Base-by-base conservation (phyloP, 768 basidiomycete genomes). In the Gloeophyllum trabeum region DNA sequence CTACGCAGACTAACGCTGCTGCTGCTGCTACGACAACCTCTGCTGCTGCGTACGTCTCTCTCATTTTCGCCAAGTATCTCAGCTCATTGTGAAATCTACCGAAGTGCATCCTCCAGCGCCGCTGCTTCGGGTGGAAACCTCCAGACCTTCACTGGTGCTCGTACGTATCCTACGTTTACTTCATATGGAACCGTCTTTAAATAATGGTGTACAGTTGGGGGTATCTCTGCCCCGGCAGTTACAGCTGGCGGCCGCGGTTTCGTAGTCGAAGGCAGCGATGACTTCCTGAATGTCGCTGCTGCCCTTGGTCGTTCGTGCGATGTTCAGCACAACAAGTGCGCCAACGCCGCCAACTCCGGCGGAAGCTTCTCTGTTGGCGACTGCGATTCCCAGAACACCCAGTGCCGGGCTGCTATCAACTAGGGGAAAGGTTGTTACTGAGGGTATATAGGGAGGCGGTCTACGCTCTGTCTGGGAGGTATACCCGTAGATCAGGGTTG, bases 271-370 rank as follows among this genome's bases (percentile, higher is more conserved):
- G 54, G 51, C 41, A 66, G 64, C 35, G 65, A 67, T 30, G 47
- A 52, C 32, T 78, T 77, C 66, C 47, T 73, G 24, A 71, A 73
- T 51, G 28, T 60, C 12, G 55, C 55, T 24, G 69, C 67, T 30
- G 75, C 76, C 14, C 61, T 77, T 24, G 70, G 69, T 18, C 70
- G 76, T 23, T 73, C 73, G 2, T 79, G 77, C 57, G 72, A 74
- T 48, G 64, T 73, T 28, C 74, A 77, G 55, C 66, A 75, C 53
- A 77, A 76, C 57, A 43, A 54, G 24, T 79, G 76, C 47, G 70
- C 72, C 26, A 61, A 76, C 53, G 49, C 62, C 20, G 71, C 71
- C 14, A 76, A 75, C 62, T 65, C 67, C 26, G 61, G 65, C n/a
- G 56, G 54, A 36, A 51, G 64, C 7, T 60, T 73, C 44, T 48